These are phyloP conservation scores for Straminergon stramineum DNA, from an alignment of 225 moss, liverwort and hornwort genomes.

Conservation along the genomic window DNA sequence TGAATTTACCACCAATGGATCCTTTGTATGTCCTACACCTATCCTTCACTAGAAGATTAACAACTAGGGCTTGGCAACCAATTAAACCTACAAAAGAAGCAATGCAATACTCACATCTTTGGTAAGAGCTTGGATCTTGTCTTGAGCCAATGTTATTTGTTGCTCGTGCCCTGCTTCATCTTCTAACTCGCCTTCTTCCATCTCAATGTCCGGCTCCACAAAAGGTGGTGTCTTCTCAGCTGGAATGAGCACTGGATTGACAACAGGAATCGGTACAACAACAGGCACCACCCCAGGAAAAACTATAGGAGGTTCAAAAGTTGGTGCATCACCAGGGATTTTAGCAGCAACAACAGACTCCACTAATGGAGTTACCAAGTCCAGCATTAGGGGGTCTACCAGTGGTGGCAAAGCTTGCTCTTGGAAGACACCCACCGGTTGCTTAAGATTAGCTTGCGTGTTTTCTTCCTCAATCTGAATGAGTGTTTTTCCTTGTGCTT, in stretches of 20 bases:
- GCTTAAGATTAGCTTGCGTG: not conserved
- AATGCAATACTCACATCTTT: slow-evolving; percentile 39
- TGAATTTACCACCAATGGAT: not conserved
- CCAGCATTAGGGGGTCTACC: not conserved
- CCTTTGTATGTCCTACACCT: not conserved
- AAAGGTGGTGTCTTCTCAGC: not conserved
- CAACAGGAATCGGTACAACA: not conserved
- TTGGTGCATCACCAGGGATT: not conserved
- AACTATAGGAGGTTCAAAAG: not conserved
- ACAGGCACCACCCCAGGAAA: not conserved
- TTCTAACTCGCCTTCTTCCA: slow-evolving; percentile 24
- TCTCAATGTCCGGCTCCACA: slow-evolving; percentile 11
- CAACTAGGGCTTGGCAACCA: not conserved
- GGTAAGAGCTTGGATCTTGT: slow-evolving; percentile 76
- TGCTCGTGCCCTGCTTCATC: slow-evolving; percentile 5
- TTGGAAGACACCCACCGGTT: not conserved
- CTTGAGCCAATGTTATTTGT: slow-evolving; percentile 34
- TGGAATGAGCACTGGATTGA: not conserved
- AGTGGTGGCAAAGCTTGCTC: not conserved
- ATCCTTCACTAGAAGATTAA: not conserved
- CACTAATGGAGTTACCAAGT: not conserved
- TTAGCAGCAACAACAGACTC: not conserved
- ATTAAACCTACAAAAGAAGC: not conserved
- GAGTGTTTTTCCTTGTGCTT: not conserved
- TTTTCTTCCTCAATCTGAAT: not conserved